phyloP scores from a whole-genome alignment of 306 rosid species.

The Rosa chinensis region DNA sequence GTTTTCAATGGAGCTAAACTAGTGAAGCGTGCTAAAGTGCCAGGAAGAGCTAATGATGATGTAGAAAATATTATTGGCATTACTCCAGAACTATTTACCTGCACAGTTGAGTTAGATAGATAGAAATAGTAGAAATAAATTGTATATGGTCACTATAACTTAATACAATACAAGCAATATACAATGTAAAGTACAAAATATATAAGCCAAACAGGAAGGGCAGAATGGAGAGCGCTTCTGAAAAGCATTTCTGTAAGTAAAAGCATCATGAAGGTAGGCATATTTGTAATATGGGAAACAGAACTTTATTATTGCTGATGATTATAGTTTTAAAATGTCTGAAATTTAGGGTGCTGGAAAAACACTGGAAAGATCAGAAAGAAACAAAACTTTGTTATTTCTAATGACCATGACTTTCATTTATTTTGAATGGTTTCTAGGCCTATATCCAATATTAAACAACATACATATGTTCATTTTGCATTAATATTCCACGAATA shows the following conservation, averaged over 20 bases:
- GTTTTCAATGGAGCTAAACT: slow-evolving; percentile 73
- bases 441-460: background rate
- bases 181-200: background rate
- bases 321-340: background rate
- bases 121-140: background rate
- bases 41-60: slow-evolving; percentile 92
- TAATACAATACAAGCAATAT: background rate
- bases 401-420: background rate
- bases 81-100: slow-evolving; percentile 98
- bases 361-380: background rate
- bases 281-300: background rate
- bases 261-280: background rate
- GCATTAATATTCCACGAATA: background rate
- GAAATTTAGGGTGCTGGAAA: background rate
- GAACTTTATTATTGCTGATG: background rate
- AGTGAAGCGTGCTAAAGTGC: slow-evolving; percentile 92
- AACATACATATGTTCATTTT: background rate
- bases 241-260: background rate
- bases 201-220: background rate
- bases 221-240: background rate
- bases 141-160: background rate
- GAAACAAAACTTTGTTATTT: background rate
- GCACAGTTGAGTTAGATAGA: slow-evolving; percentile 25
- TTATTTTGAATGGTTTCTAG: background rate
- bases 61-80: slow-evolving; percentile 98